Evolutionary conservation across 2,329 filamentous ascomycete species (phyloP), one percentile per base, ranked within the genome.

Genomic region (Fusarium veterinarium): DNA sequence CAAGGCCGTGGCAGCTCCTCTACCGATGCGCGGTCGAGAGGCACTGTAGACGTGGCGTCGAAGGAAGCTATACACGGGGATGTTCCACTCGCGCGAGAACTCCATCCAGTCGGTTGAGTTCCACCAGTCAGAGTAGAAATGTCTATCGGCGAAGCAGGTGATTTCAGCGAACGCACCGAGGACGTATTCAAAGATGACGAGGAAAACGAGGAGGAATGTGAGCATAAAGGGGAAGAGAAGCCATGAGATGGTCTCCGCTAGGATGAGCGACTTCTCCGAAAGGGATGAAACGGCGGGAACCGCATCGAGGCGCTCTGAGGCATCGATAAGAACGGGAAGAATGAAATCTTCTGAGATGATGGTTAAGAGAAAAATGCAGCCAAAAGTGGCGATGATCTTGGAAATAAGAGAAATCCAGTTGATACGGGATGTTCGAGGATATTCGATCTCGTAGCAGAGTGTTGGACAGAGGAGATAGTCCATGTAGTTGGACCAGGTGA

Each of bases 181-280:
- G 16, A 97, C 89, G 82, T 98, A 99, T 82, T 99, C 96, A 81
- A 98, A 99, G 77, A 98, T 98, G 81, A 98, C 95, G 65, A 99
- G 91, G 85, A 99, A 99, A 61, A 98, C 95, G 52, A 98, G 90
- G 8, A 98, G 86, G 81, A 98, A 97, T 8, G 92, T 97, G 69
- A 98, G 88, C 94, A 98, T 98, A 82, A 98, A 99, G 6, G 96
- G 96, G 83, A 98, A 98, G 28, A 99, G 88, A 23, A 99, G 90
- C 86, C 93, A 91, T 64, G 93, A 95, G 79, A 97, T 95, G 19
- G 93, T 95, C 85, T 98, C 96, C 33, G 93, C 90, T 30, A 99
- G 87, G 73, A 98, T 91, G 67, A 99, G 89, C 6, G 90, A 86
- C 62, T 89, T 90, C 71, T 98, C 96, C 4, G 88, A 83, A 33